phyloP scores from a whole-genome alignment of 768 basidiomycete genomes.

The Pseudohyphozyma bogoriensis region DNA sequence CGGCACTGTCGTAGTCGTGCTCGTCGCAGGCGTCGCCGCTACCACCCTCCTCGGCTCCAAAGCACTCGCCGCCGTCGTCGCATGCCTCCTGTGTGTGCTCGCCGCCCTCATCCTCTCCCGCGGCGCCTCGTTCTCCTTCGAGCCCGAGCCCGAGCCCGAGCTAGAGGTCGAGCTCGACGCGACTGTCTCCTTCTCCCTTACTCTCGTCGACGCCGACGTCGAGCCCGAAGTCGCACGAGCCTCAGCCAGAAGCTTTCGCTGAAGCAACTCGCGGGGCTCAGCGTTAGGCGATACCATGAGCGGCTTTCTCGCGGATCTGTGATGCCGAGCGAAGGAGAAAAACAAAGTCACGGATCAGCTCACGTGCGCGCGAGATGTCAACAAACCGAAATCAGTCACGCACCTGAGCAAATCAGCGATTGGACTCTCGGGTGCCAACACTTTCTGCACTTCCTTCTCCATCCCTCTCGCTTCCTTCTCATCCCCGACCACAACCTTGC shows the following conservation, averaged over 20 bases:
- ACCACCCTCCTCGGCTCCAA: background rate
- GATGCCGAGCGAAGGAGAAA: too few relatives aligned
- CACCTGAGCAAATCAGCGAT: slow-evolving; percentile 73
- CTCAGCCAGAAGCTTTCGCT: background rate
- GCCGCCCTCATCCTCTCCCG: background rate
- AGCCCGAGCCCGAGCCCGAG: too few relatives aligned
- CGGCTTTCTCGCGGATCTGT: slow-evolving; percentile 31
- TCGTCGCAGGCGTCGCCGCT: background rate
- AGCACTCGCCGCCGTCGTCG: background rate
- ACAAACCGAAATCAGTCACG: background rate
- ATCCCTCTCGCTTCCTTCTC: slow-evolving; percentile 33
- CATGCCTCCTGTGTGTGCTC: background rate
- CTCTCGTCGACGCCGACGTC: background rate
- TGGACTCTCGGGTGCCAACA: slow-evolving; percentile 87
- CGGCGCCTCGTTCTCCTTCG: background rate
- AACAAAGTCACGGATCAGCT: background rate
- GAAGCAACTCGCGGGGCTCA: background rate
- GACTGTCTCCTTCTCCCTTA: background rate
- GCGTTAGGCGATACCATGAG: slow-evolving; percentile 33
- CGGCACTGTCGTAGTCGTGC: too few relatives aligned
- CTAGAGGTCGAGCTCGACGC: too few relatives aligned
- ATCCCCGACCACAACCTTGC: background rate
- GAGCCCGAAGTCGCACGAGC: background rate
- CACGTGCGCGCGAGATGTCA: background rate
- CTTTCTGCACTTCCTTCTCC: slow-evolving; percentile 93